A percentile compares a stretch with the other conserved stretches of the same genome.
Conservation (phyloP, 352 stramenopile genomes). For the Globisporangium lucens region DNA sequence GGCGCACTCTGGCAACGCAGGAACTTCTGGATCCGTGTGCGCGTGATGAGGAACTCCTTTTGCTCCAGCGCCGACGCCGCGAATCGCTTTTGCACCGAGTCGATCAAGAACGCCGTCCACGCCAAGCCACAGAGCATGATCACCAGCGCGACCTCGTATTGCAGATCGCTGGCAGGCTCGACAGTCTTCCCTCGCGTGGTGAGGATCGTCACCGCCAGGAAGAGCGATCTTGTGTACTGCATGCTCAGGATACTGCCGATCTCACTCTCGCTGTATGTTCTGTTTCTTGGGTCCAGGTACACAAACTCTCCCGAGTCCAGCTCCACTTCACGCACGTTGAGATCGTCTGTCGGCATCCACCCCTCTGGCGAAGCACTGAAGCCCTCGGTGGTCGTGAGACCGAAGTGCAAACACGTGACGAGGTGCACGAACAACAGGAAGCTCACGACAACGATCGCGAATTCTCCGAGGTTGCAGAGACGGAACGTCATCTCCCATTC, state of each 20-base stretch:
- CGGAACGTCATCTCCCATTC: conserved; percentile 33
- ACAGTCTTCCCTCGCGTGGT: conserved; percentile 24
- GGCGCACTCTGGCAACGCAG: conserved; percentile 35
- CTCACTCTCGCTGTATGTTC: conserved; percentile 12
- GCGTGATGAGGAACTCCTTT: conserved; percentile 33
- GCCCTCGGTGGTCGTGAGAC: conserved; percentile 31
- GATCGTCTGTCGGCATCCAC: conserved; percentile 26
- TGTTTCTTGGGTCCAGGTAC: conserved; percentile 17
- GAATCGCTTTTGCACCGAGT: conserved; percentile 42
- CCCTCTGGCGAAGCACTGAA: conserved; percentile 22
- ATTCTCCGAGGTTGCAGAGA: conserved; percentile 10
- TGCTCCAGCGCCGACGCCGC: conserved; percentile 36
- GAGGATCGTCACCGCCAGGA: conserved; percentile 24
- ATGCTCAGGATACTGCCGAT: conserved; percentile 16
- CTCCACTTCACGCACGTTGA: conserved; percentile 17
- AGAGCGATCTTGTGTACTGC: conserved; percentile 29
- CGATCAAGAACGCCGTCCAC: conserved; percentile 34
- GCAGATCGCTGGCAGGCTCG: conserved; percentile 26
- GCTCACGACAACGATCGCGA: conserved; percentile 9
- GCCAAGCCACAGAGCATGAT: conserved; percentile 42
- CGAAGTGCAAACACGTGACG: conserved; percentile 29
- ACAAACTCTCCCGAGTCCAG: conserved; percentile 8
- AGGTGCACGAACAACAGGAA: conserved; percentile 32
- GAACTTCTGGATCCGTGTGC: conserved; percentile 34
- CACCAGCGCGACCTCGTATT: conserved; percentile 28